Conservation (phyloP, 257 asterid genomes). For the Phtheirospermum japonicum region DNA sequence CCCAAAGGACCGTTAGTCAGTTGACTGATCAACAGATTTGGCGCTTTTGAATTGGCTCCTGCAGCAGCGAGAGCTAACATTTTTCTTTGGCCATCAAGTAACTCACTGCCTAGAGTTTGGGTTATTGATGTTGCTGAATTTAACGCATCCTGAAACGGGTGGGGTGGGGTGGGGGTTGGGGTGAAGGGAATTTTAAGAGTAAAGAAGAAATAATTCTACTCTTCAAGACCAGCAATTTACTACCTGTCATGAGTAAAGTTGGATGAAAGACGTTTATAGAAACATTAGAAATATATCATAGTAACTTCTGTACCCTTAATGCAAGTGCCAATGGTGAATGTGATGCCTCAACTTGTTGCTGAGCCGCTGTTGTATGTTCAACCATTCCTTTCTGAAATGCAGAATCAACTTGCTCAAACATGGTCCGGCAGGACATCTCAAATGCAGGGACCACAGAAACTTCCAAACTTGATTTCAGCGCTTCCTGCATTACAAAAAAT, state of each 20-base stretch:
- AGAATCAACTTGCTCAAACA: conserved; percentile 80
- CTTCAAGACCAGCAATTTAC: conserved; percentile 4
- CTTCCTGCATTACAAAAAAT: conserved; percentile 53
- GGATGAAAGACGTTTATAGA: not conserved
- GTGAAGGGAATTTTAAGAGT: no score
- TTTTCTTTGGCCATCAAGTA: conserved; percentile 77
- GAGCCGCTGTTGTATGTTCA: conserved; percentile 60
- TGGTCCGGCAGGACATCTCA: conserved; percentile 72
- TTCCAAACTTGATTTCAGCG: conserved; percentile 67
- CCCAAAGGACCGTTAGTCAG: conserved; percentile 69
- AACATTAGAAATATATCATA: conserved; percentile 5
- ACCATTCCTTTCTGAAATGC: conserved; percentile 72
- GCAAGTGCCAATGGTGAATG: conserved; percentile 69
- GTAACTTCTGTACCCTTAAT: conserved; percentile 47
- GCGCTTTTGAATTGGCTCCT: conserved; percentile 57
- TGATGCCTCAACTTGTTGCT: conserved; percentile 65
- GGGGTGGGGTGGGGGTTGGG: not conserved
- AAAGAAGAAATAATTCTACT: conserved; percentile 1
- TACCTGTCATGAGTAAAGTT: not conserved
- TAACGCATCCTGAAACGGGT: conserved; percentile 55
- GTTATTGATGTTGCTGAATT: conserved; percentile 72
- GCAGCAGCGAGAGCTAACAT: conserved; percentile 59
- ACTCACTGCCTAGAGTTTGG: conserved; percentile 62
- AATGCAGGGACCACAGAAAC: conserved; percentile 73
- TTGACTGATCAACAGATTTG: conserved; percentile 56